Evolutionary conservation across 176 grass and related monocot genomes (phyloP).

Genomic region (Carex scoparia): DNA sequence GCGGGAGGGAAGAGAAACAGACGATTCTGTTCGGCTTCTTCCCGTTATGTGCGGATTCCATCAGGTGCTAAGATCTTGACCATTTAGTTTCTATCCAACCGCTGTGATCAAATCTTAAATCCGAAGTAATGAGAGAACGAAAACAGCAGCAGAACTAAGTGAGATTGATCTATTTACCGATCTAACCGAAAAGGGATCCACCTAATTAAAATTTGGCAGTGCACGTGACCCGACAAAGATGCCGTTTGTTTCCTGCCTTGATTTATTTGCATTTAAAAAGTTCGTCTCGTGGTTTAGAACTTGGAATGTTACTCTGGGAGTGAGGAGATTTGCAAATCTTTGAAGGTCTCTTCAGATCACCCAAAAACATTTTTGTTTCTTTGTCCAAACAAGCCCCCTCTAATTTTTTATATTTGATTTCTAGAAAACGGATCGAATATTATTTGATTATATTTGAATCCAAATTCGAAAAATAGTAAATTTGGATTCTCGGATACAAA

Average conservation of each 20-base stretch:
- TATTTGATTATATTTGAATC: too few species aligned
- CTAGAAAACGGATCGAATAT: too few species aligned
- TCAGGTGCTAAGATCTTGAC: background rate
- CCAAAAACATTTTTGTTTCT: too few species aligned
- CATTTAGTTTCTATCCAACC: background rate
- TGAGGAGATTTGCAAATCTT: background rate
- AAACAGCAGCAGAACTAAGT: background rate
- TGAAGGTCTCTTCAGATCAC: background rate
- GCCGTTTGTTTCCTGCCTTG: background rate
- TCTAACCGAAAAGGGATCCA: background rate
- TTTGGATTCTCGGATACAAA: too few species aligned
- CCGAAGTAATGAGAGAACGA: background rate
- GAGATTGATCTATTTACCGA: background rate
- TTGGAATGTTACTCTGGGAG: background rate
- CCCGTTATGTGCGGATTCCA: background rate
- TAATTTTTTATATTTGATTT: too few species aligned
- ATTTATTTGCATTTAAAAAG: background rate
- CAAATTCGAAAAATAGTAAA: too few species aligned
- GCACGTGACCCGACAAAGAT: slow-evolving; percentile 9
- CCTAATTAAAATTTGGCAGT: background rate
- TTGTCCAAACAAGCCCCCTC: too few species aligned
- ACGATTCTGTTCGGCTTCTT: background rate
- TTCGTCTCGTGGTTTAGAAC: background rate
- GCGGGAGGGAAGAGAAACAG: slow-evolving; percentile 18
- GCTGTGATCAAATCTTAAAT: background rate